A percentile compares a stretch with the other conserved stretches of the same genome.
Evolutionary conservation across 768 basidiomycete species (phyloP).

Genomic region (Trametes cinnabarina): DNA sequence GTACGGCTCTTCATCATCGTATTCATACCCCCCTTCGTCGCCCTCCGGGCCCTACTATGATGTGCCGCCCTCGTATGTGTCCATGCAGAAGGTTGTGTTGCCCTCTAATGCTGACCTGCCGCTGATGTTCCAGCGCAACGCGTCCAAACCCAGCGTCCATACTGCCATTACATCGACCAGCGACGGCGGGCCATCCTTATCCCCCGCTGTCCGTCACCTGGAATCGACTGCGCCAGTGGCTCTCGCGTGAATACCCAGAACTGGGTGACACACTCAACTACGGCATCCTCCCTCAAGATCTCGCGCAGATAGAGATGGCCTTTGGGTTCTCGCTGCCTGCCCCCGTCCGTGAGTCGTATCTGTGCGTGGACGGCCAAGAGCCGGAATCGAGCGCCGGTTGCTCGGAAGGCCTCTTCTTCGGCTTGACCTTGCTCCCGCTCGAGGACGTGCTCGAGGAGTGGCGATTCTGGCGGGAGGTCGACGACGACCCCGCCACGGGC

Average conservation of each 20-base stretch:
- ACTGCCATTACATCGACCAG: slow-evolving; percentile 65
- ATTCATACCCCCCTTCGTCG: slow-evolving; percentile 78
- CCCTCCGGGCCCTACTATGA: slow-evolving; percentile 55
- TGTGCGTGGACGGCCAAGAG: slow-evolving; percentile 90
- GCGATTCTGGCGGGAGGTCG: slow-evolving; percentile 94
- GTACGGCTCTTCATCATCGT: slow-evolving; percentile 46
- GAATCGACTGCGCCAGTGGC: slow-evolving; percentile 80
- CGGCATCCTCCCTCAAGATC: slow-evolving; percentile 76
- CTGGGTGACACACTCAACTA: slow-evolving; percentile 94
- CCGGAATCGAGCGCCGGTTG: slow-evolving; percentile 85
- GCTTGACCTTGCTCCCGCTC: slow-evolving; percentile 87
- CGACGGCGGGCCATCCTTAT: slow-evolving; percentile 44
- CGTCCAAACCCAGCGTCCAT: slow-evolving; percentile 51
- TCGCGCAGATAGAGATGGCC: slow-evolving; percentile 79
- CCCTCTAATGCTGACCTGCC: slow-evolving; percentile 2
- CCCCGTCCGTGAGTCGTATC: slow-evolving; percentile 88
- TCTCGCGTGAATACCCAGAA: slow-evolving; percentile 86
- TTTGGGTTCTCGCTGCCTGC: slow-evolving; percentile 83
- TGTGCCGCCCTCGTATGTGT: slow-evolving; percentile 51
- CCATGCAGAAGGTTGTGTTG: slow-evolving; percentile 7
- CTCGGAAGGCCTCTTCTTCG: slow-evolving; percentile 91
- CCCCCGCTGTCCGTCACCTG: slow-evolving; percentile 84
- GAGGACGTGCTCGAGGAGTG: slow-evolving; percentile 95
- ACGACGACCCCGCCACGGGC: slow-evolving; percentile 83
- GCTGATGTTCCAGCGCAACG: slow-evolving; percentile 34